These are phyloP conservation scores for Aspergillus neoniger DNA, from an alignment of 2,329 filamentous ascomycete species.

Conservation along the genomic window DNA sequence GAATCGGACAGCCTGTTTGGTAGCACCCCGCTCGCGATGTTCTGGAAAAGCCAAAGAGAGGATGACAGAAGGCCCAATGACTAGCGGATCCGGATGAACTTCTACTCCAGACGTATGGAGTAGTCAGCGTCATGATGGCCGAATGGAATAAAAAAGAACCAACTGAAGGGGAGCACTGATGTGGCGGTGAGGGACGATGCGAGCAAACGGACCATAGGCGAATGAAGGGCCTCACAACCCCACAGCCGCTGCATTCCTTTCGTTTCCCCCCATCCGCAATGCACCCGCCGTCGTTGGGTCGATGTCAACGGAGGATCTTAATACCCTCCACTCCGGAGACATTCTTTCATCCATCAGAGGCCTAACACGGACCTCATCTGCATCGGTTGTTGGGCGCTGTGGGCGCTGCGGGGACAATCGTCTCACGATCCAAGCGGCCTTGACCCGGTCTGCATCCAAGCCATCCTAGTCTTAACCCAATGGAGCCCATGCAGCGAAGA, in stretches of 20 bases:
- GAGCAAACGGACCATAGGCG: conserved; percentile 25
- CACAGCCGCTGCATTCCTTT: conserved; percentile 23
- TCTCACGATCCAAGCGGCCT: conserved; percentile 1
- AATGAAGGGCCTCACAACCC: conserved; percentile 22
- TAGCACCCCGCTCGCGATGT: conserved; percentile 12
- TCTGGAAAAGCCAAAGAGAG: conserved; percentile 19
- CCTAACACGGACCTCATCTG: conserved; percentile 13
- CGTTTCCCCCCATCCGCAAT: conserved; percentile 6
- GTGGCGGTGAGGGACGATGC: conserved; percentile 26
- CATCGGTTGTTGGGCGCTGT: conserved; percentile 15
- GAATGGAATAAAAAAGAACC: conserved; percentile 4
- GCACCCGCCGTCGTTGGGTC: conserved; percentile 8
- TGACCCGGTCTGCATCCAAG: conserved; percentile 11
- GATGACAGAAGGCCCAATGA: conserved; percentile 13
- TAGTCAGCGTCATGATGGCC: background rate
- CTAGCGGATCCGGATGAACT: conserved; percentile 7
- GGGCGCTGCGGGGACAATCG: conserved; percentile 12
- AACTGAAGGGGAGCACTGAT: conserved; percentile 15
- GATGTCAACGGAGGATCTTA: background rate
- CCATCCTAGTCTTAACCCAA: conserved; percentile 1
- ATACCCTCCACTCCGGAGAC: conserved; percentile 1
- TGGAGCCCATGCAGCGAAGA: conserved; percentile 12
- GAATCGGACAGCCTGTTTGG: background rate
- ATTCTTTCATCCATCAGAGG: background rate
- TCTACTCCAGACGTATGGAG: background rate